Conservation (phyloP, 345 rosid species). For the Psidium guajava region DNA sequence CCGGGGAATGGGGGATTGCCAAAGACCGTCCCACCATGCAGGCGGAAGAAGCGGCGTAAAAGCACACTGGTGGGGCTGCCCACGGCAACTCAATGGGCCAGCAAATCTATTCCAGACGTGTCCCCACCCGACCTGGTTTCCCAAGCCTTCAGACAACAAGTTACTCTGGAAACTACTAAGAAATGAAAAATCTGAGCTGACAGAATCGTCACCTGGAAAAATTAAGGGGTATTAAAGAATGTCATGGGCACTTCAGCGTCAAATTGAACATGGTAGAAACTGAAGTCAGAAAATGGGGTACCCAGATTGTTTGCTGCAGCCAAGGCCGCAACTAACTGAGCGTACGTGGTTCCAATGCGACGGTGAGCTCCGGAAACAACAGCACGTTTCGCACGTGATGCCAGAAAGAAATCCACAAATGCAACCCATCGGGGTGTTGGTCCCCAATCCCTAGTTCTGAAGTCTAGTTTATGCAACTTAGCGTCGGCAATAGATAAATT, state of each 20-base stretch:
- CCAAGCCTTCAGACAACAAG: conserved; percentile 53
- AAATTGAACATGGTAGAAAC: neutral
- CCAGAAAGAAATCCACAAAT: conserved; percentile 95
- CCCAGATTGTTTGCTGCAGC: conserved; percentile 83
- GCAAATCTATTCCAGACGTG: conserved; percentile 94
- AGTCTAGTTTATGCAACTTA: conserved; percentile 32
- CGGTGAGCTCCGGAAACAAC: conserved; percentile 84
- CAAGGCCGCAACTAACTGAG: conserved; percentile 78
- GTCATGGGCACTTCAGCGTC: neutral
- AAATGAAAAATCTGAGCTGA: conserved; percentile 48
- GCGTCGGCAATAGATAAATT: conserved; percentile 30
- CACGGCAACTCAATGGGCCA: conserved; percentile 78
- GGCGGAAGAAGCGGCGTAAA: conserved; percentile 86
- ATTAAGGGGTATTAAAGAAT: neutral
- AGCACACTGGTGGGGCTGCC: conserved; percentile 77
- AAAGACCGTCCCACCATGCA: conserved; percentile 94
- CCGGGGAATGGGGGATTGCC: conserved; percentile 86
- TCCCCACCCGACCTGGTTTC: conserved; percentile 88
- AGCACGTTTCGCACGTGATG: conserved; percentile 67
- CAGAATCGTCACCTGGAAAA: conserved; percentile 49
- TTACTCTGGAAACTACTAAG: conserved; percentile 83
- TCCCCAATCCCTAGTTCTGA: conserved; percentile 92
- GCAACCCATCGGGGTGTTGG: conserved; percentile 99
- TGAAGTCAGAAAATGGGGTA: conserved; percentile 7
- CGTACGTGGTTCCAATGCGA: conserved; percentile 90